Conservation (phyloP, 1,139 yeast genomes). For the Hyphopichia wangnamkhiaoensis region DNA sequence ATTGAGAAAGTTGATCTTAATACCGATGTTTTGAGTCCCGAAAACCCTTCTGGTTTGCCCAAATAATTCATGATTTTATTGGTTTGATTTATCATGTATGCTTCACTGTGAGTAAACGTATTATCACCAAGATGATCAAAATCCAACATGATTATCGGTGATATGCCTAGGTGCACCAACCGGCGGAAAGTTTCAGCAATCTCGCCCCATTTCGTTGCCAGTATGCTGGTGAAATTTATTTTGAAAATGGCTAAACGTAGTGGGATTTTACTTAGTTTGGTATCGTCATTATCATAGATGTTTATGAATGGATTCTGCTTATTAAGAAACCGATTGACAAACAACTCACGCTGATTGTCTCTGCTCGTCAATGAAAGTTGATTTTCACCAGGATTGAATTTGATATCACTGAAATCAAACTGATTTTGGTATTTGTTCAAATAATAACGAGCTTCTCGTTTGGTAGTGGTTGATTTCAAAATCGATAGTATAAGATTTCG, state of each 20-base stretch:
- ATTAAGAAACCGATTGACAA: constrained; percentile 43
- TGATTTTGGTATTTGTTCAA: constrained; percentile 57
- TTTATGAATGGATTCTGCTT: constrained; percentile 34
- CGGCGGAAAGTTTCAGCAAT: constrained; percentile 52
- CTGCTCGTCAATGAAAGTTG: constrained; percentile 14
- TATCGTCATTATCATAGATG: constrained; percentile 35
- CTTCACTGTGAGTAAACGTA: constrained; percentile 34
- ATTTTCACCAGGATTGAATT: constrained; percentile 11
- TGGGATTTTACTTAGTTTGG: constrained; percentile 36
- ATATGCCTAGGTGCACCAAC: constrained; percentile 51
- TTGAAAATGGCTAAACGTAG: constrained; percentile 55
- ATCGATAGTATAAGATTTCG: constrained; percentile 66
- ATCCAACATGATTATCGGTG: constrained; percentile 36
- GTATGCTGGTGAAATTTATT: constrained; percentile 39
- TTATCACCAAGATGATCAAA: constrained; percentile 30
- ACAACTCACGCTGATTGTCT: constrained; percentile 37
- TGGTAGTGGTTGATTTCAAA: constrained; percentile 72
- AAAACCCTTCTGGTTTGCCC: constrained; percentile 25
- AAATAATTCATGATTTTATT: constrained; percentile 29
- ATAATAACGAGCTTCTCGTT: constrained; percentile 71
- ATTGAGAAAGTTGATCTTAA: constrained; percentile 29
- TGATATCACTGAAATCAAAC: constrained; percentile 27
- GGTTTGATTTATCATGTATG: constrained; percentile 35
- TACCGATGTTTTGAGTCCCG: constrained; percentile 26
- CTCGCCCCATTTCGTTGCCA: constrained; percentile 35